phyloP scores from a whole-genome alignment of 331 rosid genomes.

The Telfairia occidentalis region DNA sequence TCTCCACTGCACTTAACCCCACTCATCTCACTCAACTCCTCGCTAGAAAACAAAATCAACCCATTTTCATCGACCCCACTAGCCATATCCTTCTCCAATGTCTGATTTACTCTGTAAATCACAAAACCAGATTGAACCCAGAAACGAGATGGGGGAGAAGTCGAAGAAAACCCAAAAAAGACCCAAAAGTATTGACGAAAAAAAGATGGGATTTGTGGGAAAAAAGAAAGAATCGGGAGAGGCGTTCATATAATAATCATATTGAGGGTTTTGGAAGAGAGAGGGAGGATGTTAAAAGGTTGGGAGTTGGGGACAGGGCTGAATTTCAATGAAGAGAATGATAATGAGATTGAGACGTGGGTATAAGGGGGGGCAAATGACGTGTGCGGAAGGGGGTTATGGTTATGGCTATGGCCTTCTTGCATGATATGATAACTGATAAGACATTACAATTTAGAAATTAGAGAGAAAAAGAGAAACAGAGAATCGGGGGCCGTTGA shows the following conservation, averaged over 20 bases:
- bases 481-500: neutral
- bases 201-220: neutral
- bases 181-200: constrained; percentile 9
- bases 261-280: no score
- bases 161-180: constrained; percentile 1
- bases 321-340: neutral
- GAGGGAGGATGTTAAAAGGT: neutral
- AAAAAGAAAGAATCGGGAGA: constrained; percentile 18
- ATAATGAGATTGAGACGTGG: constrained; percentile 3
- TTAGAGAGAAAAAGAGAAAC: neutral
- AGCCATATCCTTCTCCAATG: constrained; percentile 36
- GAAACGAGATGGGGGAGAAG: constrained; percentile 10
- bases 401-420: neutral
- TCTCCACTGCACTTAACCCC: constrained; percentile 58
- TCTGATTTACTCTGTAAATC: constrained; percentile 21
- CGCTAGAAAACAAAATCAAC: constrained; percentile 57
- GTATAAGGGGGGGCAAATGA: constrained; percentile 18
- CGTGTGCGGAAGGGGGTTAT: constrained; percentile 22
- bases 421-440: constrained; percentile 15
- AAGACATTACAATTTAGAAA: no score
- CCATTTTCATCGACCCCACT: constrained; percentile 47
- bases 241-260: constrained; percentile 39
- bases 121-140: constrained; percentile 20
- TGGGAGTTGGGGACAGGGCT: constrained; percentile 2
- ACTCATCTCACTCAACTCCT: constrained; percentile 80